These are phyloP conservation scores for Penicillium mononematosum DNA, from an alignment of 495 filamentous ascomycete species.

Conservation along the genomic window DNA sequence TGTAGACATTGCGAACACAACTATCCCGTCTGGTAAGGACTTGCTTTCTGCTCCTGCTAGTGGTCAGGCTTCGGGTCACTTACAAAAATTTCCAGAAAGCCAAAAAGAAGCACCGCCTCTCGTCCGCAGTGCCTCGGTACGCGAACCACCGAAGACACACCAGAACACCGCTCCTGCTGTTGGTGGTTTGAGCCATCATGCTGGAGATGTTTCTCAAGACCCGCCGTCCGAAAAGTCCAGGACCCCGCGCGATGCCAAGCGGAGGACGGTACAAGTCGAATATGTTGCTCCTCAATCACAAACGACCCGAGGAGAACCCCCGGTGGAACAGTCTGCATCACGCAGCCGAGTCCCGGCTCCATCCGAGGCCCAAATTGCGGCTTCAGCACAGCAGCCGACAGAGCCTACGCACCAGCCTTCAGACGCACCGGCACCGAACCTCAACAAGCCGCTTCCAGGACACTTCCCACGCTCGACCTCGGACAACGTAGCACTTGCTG, in stretches of 20 bases:
- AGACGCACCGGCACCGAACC: slow-evolving; percentile 23
- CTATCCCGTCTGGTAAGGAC: slow-evolving; percentile 62
- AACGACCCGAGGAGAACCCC: slow-evolving; percentile 64
- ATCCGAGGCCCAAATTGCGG: slow-evolving; percentile 14
- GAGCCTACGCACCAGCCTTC: slow-evolving; percentile 10
- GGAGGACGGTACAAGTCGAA: slow-evolving; percentile 94
- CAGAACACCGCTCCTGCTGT: slow-evolving; percentile 55
- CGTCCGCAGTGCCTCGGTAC: slow-evolving; percentile 83
- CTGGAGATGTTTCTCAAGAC: slow-evolving; percentile 72
- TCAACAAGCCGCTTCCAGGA: slow-evolving; percentile 33
- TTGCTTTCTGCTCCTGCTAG: not conserved
- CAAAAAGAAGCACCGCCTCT: slow-evolving; percentile 63
- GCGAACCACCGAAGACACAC: slow-evolving; percentile 76
- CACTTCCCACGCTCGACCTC: slow-evolving; percentile 57
- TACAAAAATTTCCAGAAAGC: slow-evolving; percentile 31
- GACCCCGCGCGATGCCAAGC: slow-evolving; percentile 74
- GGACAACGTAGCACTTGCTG: slow-evolving; percentile 50
- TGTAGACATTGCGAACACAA: slow-evolving; percentile 79
- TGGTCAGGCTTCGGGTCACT: not conserved
- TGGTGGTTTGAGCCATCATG: slow-evolving; percentile 70
- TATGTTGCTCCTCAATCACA: slow-evolving; percentile 91
- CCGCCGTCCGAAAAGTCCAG: slow-evolving; percentile 62
- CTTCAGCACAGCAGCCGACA: slow-evolving; percentile 9
- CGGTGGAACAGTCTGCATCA: slow-evolving; percentile 18
- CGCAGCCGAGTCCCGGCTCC: slow-evolving; percentile 22